A percentile compares a stretch with the other conserved stretches of the same genome.
Evolutionary conservation across 768 basidiomycete species (phyloP).

Genomic region (Hericium alpestre): DNA sequence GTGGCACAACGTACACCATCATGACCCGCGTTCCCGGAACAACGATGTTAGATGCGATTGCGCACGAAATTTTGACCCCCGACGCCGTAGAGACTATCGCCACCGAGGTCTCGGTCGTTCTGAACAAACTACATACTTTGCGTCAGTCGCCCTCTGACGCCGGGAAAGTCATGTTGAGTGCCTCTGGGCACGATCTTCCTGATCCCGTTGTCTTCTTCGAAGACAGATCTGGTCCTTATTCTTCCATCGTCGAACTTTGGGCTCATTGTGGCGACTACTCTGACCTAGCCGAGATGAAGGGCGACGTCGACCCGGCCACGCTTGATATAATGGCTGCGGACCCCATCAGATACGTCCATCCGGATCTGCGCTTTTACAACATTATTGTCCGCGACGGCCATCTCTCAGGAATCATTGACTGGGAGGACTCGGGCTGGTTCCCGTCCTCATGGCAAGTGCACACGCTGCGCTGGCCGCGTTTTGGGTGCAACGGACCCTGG

Average conservation of each 20-base stretch:
- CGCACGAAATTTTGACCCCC: neutral
- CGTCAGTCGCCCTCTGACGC: neutral
- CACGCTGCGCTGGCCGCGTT: constrained; percentile 19
- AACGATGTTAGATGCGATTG: neutral
- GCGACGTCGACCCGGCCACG: neutral
- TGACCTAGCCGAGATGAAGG: neutral
- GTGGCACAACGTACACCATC: neutral
- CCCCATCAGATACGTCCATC: neutral
- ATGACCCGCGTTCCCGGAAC: neutral
- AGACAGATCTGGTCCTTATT: neutral
- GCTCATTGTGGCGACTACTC: neutral
- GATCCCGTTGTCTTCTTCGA: neutral
- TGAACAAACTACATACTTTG: neutral
- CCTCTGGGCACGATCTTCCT: neutral
- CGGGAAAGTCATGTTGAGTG: neutral
- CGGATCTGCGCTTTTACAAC: neutral
- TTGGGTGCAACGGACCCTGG: neutral
- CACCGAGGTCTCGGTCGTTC: neutral
- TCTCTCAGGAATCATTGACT: neutral
- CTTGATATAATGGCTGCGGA: neutral
- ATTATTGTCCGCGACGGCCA: neutral
- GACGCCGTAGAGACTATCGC: neutral
- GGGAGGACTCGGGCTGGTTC: constrained; percentile 22
- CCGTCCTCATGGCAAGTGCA: constrained; percentile 10
- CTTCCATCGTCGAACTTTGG: neutral